Evolutionary conservation across 2,329 filamentous ascomycete genomes (phyloP), one percentile per base, ranked within the genome.

Genomic region (Aspergillus ustus): DNA sequence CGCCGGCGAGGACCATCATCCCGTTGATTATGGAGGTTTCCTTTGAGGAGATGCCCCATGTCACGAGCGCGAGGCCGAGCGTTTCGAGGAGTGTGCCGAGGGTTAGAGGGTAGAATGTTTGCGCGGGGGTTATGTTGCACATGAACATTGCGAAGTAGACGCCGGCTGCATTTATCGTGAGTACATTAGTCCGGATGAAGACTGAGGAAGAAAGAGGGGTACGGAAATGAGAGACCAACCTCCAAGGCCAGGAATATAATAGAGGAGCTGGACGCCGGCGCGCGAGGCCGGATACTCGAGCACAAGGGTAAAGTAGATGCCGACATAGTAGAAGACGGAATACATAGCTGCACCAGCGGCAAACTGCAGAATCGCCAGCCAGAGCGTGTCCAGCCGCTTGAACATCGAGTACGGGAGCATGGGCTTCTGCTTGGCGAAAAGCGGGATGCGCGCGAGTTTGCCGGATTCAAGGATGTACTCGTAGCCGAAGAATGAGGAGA

Each of bases 401-500:
- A 91, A 79, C 20, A 91, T 74, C 7, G 80, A 75, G 72, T 87
- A 88, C 0, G 88, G 87, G 15, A 91, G 80, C 87, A 91, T 90
- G 8, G 88, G 78, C 46, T 81, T 79, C 66, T 89, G 85, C 51
- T 73, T 76, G 2, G 85, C 83, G 34, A 87, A 82, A 13, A 40
- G 9, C 4, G 34, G 15, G n/a, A 77, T 70, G 3, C 79, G 73
- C 0, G 82, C 76, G 28, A 88, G 73, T 1, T 75, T 53, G 1
- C 81, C 83, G 0, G 85, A 81, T 5, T 79, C 78, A 69, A 89
- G 82, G 5, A 84, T 75, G 63, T 83, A 84, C 72, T 88, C 81
- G 75, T 86, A 84, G 60, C 80, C 73, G 28, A 84, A 63, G 66
- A 84, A 86, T 1, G 67, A 62, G 2, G 72, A 66, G 17, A 79